Percentiles rank a stretch among this genome's conserved stretches.
These are phyloP conservation scores for Raphidocelis subcapitata DNA, from an alignment of 139 green algal species.

Conservation along the genomic window DNA sequence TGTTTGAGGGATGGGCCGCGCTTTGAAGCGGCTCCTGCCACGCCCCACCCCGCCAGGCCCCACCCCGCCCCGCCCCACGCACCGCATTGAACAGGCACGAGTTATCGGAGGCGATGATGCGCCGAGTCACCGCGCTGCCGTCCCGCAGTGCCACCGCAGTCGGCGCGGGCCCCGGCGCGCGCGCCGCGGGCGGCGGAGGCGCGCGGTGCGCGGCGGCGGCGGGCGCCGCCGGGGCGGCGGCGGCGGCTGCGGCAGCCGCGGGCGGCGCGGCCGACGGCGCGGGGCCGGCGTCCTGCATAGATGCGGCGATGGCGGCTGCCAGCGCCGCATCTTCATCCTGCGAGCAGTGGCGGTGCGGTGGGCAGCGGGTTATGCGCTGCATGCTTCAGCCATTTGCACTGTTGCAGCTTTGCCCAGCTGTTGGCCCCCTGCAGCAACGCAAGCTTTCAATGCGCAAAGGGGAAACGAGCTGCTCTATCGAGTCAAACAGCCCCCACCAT, in stretches of 20 bases:
- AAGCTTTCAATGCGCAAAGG: too few relatives aligned
- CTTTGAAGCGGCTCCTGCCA: too few relatives aligned
- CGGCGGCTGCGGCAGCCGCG: background rate
- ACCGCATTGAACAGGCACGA: constrained; percentile 94
- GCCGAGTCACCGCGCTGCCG: constrained; percentile 66
- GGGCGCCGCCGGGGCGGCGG: background rate
- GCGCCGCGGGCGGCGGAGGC: background rate
- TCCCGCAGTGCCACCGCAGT: constrained; percentile 40
- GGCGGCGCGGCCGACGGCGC: constrained; percentile 7
- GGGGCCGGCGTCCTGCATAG: constrained; percentile 41
- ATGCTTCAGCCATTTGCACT: too few relatives aligned
- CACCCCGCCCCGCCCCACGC: constrained; percentile 57
- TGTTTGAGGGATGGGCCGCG: background rate
- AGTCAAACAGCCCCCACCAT: background rate
- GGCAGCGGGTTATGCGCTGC: too few relatives aligned
- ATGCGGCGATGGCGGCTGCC: constrained; percentile 74
- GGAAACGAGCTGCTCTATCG: too few relatives aligned
- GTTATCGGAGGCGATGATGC: constrained; percentile 89
- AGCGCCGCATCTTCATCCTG: constrained; percentile 72
- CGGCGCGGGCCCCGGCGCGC: constrained; percentile 27
- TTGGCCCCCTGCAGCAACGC: too few relatives aligned
- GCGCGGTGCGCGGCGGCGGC: background rate
- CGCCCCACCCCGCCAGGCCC: too few relatives aligned
- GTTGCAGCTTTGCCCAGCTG: too few relatives aligned
- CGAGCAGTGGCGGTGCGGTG: too few relatives aligned